Evolutionary conservation across 1,284 basidiomycete genomes (phyloP).

Genomic region (Trametes hirsuta): DNA sequence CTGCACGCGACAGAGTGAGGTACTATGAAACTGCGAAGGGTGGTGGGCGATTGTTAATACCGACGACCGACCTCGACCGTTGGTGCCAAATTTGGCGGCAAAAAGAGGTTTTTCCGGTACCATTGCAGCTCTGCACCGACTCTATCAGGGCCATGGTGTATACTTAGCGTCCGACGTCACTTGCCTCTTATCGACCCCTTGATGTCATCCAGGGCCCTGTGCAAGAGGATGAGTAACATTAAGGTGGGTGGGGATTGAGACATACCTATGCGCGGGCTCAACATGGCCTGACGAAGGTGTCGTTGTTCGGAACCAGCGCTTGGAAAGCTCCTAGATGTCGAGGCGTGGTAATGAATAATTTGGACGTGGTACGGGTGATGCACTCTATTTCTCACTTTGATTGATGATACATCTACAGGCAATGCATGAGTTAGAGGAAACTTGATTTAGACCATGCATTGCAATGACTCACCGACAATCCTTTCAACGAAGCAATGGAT

Average conservation of each 20-base stretch:
- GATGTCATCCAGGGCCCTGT: constrained; percentile 81
- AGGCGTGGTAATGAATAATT: no score
- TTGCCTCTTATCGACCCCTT: constrained; percentile 71
- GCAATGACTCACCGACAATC: constrained; percentile 26
- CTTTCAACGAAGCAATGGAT: constrained; percentile 1
- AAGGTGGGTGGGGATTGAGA: not conserved
- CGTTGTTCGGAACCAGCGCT: constrained; percentile 68
- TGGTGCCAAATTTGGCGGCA: constrained; percentile 18
- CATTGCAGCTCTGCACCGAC: constrained; percentile 25
- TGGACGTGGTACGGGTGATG: no score
- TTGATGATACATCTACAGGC: constrained; percentile 72
- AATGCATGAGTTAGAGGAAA: not conserved
- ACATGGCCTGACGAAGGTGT: constrained; percentile 33
- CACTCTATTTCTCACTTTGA: constrained; percentile 56
- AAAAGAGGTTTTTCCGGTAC: constrained; percentile 31
- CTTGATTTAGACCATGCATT: not conserved
- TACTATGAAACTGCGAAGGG: not conserved
- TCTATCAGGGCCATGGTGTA: not conserved
- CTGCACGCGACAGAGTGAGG: no score
- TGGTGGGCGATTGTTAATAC: not conserved
- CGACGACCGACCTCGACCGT: constrained; percentile 17
- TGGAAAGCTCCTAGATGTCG: constrained; percentile 60
- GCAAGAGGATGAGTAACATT: not conserved
- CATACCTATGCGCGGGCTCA: constrained; percentile 53
- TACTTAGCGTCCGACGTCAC: constrained; percentile 2